Base-by-base conservation (phyloP, 2,329 filamentous ascomycete genomes). In the Fusarium multiceps region DNA sequence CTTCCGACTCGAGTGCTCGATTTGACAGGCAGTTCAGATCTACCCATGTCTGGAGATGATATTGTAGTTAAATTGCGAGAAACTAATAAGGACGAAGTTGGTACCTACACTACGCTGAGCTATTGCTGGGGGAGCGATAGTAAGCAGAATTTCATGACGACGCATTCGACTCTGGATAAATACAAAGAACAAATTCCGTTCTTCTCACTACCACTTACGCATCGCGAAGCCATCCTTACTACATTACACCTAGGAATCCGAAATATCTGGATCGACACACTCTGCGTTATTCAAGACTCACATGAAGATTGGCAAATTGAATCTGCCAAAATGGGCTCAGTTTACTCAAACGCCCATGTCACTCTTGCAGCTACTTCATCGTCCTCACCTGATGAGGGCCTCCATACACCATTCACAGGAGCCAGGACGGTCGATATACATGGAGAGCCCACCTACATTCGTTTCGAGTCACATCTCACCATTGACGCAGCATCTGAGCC, bases 251-350 rank as follows among this genome's bases (percentile, higher is more conserved):
- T 66, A 0, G 55, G 55, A 0, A 30, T 66, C 0, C 56, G 48
- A 2, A 46, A 66, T 6, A 11, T 66, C 8, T 66, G 62, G 62
- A 64, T 66, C 0, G 63, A 66, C 7, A 40, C 62, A 4, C 21
- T 66, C 1, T 66, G 63, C 9, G 66, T 66, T 1, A 37, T 66
- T 0, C 63, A 66, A 12, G 63, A 66, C 8, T 65, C 55, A 11
- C 41, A 3, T 8, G 11, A 66, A 18, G 63, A 66, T 13, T 66
- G 63, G 63, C 54, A 66, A 4, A 30, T 7, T 0, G 63, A 60
- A 20, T 66, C 54, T 3, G 16, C 16, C 1, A 30, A n/a, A 2
- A 66, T 66, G 54, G 61, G 54, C 0, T 40, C 47, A 5, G 5
- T 66, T 4, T 66, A 60, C 14, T 54, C 12, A 4, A 43, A 28